Base-by-base conservation (phyloP, 257 asterid species). In the Nemophila menziesii region DNA sequence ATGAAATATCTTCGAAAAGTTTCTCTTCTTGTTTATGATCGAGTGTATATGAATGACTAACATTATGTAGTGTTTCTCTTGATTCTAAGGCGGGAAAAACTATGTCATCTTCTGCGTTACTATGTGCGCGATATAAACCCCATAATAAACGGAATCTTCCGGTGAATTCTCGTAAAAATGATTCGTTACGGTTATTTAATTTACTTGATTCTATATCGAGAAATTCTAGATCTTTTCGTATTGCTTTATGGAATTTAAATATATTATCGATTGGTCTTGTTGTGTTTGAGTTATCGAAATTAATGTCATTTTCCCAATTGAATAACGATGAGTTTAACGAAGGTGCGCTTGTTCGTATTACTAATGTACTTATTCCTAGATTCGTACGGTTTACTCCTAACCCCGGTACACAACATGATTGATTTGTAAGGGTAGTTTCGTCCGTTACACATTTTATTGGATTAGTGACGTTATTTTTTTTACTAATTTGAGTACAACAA, bases 101-200 rank as follows among this genome's bases (percentile, higher is more conserved):
- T 49, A 89, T 84, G 27, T 84, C 97, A 70, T 89, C 97, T 69
- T 89, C 97, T n/a, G 97, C 97, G 62, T 89, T 89, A 56, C 97
- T 89, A 63, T 89, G 97, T 38, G 97, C 97, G 68, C 82, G 78
- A 64, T 89, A 89, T 57, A 89, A 61, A 6, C 93, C 97, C 92
- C 95, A 76, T 16, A 80, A 53, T 51, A 89, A 89, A 54, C 90
- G 92, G 68, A 89, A 89, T 54, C 97, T 76, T 44, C 97, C 97
- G 55, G 69, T 67, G 60, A 89, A 89, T 68, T 80, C 82, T 56
- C 95, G 68, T 49, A 89, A 75, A 59, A 75, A 89, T 52, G 66
- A 73, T 57, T 74, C 95, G 61, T 70, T 63, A 60, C 86, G 79
- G 52, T 75, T 82, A 48, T 73, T 63, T 24, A 89, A 82, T 66